Evolutionary conservation across 441 rosid species (phyloP).

Genomic region (Aleurites moluccanus): DNA sequence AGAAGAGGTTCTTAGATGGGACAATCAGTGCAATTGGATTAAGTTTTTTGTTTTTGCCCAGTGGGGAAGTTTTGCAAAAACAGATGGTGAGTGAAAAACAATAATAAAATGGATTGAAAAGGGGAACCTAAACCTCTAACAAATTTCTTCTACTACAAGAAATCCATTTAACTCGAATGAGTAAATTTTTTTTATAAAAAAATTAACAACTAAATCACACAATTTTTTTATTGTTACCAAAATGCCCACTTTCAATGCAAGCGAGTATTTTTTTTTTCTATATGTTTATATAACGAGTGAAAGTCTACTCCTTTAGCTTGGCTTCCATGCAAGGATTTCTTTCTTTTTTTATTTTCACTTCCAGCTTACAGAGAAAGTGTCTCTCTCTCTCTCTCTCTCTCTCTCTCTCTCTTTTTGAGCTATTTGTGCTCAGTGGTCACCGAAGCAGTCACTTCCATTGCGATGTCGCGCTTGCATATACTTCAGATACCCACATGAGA

Average conservation of each 20-base stretch:
- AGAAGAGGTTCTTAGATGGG: too few species aligned
- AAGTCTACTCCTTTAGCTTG: neutral
- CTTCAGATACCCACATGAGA: neutral
- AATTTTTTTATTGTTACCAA: neutral
- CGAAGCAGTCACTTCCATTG: neutral
- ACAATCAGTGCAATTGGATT: neutral
- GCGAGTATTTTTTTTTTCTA: neutral
- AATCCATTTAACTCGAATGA: neutral
- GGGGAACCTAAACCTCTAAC: neutral
- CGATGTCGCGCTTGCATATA: conserved; percentile 9
- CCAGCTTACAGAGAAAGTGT: neutral
- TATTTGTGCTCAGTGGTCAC: neutral
- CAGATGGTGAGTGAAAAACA: neutral
- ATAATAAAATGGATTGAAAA: neutral
- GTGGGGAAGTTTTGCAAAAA: neutral
- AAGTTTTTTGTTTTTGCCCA: neutral
- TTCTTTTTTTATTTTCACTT: neutral
- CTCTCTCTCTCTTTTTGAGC: too few species aligned
- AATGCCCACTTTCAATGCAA: neutral
- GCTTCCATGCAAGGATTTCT: conserved; percentile 22
- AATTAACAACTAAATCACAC: neutral
- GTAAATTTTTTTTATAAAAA: neutral
- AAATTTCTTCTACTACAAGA: conserved; percentile 6
- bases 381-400: conserved; percentile 5
- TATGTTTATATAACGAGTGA: neutral